Evolutionary conservation across 2,329 filamentous ascomycete species (phyloP), one percentile per base, ranked within the genome.

Genomic region (Pseudocercospora pini-densiflorae): DNA sequence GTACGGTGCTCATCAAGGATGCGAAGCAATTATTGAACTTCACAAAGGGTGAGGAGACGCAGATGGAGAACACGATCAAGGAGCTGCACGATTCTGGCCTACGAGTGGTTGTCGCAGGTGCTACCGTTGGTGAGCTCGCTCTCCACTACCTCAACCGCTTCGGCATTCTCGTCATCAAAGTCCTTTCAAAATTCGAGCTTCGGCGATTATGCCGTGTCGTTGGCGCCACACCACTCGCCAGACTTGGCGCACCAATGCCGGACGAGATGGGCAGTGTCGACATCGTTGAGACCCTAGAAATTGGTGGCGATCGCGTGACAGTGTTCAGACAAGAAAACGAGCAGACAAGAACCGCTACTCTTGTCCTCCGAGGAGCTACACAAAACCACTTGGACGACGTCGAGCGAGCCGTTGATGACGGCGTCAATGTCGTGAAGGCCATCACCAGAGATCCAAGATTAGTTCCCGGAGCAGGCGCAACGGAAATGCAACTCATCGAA

Each of bases 11-110:
- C 61, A 82, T 99, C 75, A 93, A 99, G 83, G 99, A 97, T 78
- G 94, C 94, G 66, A 92, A 98, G 85, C 95, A 99, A 83, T 98
- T 99, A 92, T 87, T 98, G 78, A 91, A 98, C 79, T 99, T 98
- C 82, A 97, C 93, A 75, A 97, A 94, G 84, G 96, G 95, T 69
- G 95, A 99, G 83, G 95, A 99, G 83, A 83, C 85, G 63, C 94
- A 97, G 79, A 89, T 99, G 59, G 95, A 99, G 84, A 86, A 89
- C 54, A 86, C 90, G 59, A 92, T 99, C 84, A 98, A 98, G 86
- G 94, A 97, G 81, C 88, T 99, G 23, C 90, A 97, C 80, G 95
- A 99, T 79, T 94, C 93, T 36, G 95, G 95, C 53, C 82, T 99
- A 70, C 89, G 95, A 64, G 96, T 99, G 19, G 89, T 98, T 59